Evolutionary conservation across 1,284 basidiomycete species (phyloP), one percentile per base, ranked within the genome.

Genomic region (Sanghuangporus weigelae): DNA sequence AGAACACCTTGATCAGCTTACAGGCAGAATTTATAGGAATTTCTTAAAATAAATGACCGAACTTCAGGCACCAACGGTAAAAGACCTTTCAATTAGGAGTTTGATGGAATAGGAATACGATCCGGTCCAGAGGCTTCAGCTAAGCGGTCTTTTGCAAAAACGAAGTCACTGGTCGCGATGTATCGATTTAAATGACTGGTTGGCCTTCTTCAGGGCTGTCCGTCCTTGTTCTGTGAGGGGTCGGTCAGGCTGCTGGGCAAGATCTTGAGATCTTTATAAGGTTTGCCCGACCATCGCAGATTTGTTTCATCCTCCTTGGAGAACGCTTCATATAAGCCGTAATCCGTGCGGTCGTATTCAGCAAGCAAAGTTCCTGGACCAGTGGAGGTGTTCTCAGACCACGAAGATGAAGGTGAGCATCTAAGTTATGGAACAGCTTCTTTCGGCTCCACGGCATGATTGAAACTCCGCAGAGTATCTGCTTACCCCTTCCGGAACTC

Each of bases 21-120:
- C 26, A 21, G 3, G 23, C 26, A 19, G 60, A 8, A 26, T 12
- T 23, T 35, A 12, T 42, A 48, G 8, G 35, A 39, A 49, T 36
- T 8, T 26, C n/a, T 40, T 53, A 40, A 53, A 49, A 57, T 57
- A 50, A 50, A 50, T 19, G 35, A 23, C 21, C 11, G 38, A 57
- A 39, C 31, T 51, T 54, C 61, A 62, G 55, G 61, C 61, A 62
- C 61, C 35, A 23, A 12, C 7, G 48, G 44, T 38, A 62, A 39
- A 8, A 56, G 60, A 44, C 26, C 19, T 36, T 35, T 21, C 39
- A 62, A 62, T 62, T 55, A 57, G 44, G 44, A 50, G 54, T 54
- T 39, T 57, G 44, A 62, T 62, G 31, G 36, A 38, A 54, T 39
- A 39, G 31, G 36, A 38, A 54, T 39, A 39, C 53, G 31, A 14